Evolutionary conservation across 371 early-diverging fungal species (phyloP).

Genomic region (Mycotypha africana): DNA sequence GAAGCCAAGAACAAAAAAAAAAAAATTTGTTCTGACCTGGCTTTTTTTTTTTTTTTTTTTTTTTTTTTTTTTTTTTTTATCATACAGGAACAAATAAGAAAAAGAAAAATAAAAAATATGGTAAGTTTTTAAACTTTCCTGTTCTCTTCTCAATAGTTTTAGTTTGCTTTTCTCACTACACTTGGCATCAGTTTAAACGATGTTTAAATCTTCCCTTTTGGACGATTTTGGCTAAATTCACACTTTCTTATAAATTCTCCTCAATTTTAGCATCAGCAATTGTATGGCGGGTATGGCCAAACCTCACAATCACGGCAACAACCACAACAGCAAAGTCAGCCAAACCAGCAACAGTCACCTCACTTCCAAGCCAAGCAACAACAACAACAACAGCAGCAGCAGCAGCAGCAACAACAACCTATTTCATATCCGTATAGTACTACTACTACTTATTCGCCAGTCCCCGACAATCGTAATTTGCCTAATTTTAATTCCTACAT

Average conservation of each 20-base stretch:
- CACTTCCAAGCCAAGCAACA: too few relatives aligned
- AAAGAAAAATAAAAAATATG: neutral
- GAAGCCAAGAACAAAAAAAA: neutral
- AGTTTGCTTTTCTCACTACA: neutral
- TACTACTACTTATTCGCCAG: neutral
- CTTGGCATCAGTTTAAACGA: too few relatives aligned
- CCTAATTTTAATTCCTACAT: conserved; percentile 7
- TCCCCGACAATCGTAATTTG: neutral
- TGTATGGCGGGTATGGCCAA: conserved; percentile 18
- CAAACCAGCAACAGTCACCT: conserved; percentile 1
- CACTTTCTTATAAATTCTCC: too few relatives aligned
- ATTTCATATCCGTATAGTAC: neutral
- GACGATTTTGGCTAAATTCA: too few relatives aligned
- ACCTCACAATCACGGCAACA: neutral
- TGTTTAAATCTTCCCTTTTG: too few relatives aligned
- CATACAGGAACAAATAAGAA: neutral
- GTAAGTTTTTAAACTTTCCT: conserved; percentile 1
- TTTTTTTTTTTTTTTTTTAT: conserved; percentile 5
- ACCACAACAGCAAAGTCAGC: neutral
- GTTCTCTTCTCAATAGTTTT: neutral
- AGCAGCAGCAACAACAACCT: neutral
- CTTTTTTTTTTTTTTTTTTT: conserved; percentile 6
- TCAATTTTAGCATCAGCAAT: conserved; percentile 21
- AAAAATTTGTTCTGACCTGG: conserved; percentile 2
- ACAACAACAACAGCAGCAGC: neutral